Conservation (phyloP, 1,139 yeast species). For the Magnusiomyces sp. region DNA sequence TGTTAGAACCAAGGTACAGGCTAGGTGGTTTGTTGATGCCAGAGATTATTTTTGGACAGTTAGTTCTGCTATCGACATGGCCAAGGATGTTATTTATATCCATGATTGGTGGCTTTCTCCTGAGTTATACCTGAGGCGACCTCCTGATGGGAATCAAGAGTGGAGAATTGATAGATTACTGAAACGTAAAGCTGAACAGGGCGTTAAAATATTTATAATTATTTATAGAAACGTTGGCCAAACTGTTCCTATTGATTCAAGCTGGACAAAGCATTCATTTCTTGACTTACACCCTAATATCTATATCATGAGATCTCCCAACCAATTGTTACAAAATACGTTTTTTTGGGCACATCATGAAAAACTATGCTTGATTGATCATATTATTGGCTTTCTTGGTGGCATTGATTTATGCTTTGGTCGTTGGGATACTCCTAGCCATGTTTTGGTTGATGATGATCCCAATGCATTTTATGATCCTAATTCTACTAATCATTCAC, state of each 20-base stretch:
- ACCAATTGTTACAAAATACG: constrained; percentile 86
- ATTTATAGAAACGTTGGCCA: constrained; percentile 93
- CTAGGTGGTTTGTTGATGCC: constrained; percentile 97
- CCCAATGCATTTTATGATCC: constrained; percentile 31
- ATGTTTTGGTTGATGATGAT: constrained; percentile 72
- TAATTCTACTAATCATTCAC: background rate
- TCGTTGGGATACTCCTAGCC: constrained; percentile 94
- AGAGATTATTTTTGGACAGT: constrained; percentile 91
- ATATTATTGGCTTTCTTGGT: constrained; percentile 83
- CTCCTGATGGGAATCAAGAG: constrained; percentile 90
- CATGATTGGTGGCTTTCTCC: constrained; percentile 99
- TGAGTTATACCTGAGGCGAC: constrained; percentile 83
- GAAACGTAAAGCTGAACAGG: constrained; percentile 86
- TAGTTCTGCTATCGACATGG: constrained; percentile 86
- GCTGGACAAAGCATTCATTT: constrained; percentile 89
- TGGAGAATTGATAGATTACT: constrained; percentile 86
- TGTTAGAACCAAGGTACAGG: constrained; percentile 70
- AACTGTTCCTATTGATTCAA: constrained; percentile 87
- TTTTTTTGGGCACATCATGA: constrained; percentile 99
- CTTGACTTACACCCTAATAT: constrained; percentile 79
- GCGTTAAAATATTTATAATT: constrained; percentile 87
- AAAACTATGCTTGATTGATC: constrained; percentile 79
- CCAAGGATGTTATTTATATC: constrained; percentile 85
- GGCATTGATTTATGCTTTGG: constrained; percentile 96
- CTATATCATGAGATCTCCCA: constrained; percentile 89